Evolutionary conservation across 2,329 filamentous ascomycete species (phyloP), one percentile per base, ranked within the genome.

Genomic region (Sclerotinia trifoliorum): DNA sequence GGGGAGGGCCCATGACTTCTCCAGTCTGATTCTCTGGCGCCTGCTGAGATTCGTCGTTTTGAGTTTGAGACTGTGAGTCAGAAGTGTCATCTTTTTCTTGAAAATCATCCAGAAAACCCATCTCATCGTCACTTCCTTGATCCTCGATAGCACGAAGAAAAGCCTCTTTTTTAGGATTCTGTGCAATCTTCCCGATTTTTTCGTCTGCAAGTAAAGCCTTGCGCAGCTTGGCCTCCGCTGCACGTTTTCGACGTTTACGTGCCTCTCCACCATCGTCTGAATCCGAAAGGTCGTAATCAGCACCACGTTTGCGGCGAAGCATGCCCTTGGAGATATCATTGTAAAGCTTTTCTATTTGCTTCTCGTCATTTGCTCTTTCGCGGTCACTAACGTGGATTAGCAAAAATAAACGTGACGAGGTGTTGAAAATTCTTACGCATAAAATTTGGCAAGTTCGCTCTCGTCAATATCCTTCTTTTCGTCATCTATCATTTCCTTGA

Each of bases 91-190:
- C 77, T 68, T 81, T 79, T 49, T 81, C 79, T 44, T 80, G 78
- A 73, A 80, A 75, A 52, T 86, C 82, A 56, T 89, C 86, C 11
- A 93, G 80, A 74, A 96, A 90, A 72, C 94, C 90, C 78, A 90
- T 86, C 66, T 93, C 90, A 66, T 95, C 89, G 57, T 92, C 90
- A 74, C 84, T 83, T 68, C 89, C 90, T 62, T 86, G 86, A 76
- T 97, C 94, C 75, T 97, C 93, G 65, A 99, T 91, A 8, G 93
- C 93, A 72, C 88, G 89, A 73, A 99, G 84, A 81, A 99, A 99
- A 0, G 95, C 95, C 70, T 90, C 86, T 77, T 93, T 94, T 77
- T 94, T 94, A 2, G 92, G 92, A 74, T 96, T 93, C 77, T 93
- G 88, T 46, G 92, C 93, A 71, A 98, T 92, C 79, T 94, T 94